phyloP scores from a whole-genome alignment of 176 grass and related monocot species.

The Olyra latifolia region DNA sequence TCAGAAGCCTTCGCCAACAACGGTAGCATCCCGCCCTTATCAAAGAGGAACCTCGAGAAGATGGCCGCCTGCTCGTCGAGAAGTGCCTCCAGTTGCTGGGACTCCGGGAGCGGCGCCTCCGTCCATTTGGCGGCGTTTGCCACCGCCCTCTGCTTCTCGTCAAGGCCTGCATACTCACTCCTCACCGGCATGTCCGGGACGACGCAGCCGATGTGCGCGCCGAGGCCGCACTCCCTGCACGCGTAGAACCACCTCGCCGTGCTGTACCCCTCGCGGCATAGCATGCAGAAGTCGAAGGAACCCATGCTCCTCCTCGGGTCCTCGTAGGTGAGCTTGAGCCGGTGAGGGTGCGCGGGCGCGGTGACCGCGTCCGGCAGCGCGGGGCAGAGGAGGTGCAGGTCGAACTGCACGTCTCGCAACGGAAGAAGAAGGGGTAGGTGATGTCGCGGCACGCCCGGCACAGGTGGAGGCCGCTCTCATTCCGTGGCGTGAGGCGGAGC shows the following conservation, averaged over 20 bases:
- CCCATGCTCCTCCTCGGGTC: not conserved
- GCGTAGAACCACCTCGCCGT: conserved; percentile 29
- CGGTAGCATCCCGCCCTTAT: too few relatives aligned
- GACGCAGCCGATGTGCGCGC: conserved; percentile 36
- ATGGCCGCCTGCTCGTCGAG: too few relatives aligned
- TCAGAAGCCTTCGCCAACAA: not conserved
- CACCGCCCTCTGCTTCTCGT: not conserved
- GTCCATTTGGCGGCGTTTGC: not conserved
- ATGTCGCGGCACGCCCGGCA: not conserved
- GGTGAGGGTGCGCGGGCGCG: conserved; percentile 9
- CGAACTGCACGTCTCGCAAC: conserved; percentile 31
- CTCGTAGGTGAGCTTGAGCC: not conserved
- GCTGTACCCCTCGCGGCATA: not conserved
- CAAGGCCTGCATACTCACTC: not conserved
- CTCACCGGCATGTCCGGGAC: not conserved
- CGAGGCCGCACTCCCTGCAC: conserved; percentile 24
- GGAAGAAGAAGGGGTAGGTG: conserved; percentile 16
- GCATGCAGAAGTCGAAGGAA: not conserved
- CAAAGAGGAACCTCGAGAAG: too few relatives aligned
- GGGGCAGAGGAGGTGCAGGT: conserved; percentile 40
- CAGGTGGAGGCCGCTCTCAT: not conserved
- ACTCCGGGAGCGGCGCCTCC: not conserved
- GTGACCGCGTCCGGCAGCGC: not conserved
- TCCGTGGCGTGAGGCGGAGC: conserved; percentile 4
- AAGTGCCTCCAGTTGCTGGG: not conserved